Evolutionary conservation across 345 rosid genomes (phyloP).

Genomic region (Euphorbia lathyris): DNA sequence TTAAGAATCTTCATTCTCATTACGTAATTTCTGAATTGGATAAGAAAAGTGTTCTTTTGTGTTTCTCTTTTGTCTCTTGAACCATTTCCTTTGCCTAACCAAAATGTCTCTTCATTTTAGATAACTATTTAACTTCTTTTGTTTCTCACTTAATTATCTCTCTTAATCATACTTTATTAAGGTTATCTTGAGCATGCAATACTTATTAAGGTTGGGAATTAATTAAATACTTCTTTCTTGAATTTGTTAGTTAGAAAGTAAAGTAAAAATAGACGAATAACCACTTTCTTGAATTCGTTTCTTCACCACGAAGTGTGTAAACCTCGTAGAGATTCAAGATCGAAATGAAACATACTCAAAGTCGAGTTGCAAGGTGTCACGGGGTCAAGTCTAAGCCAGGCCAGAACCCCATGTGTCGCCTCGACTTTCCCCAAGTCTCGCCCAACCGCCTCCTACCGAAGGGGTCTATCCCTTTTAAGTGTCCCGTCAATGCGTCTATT

Average conservation of each 20-base stretch:
- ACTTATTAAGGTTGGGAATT: background rate
- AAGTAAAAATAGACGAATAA: background rate
- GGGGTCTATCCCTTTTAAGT: no score
- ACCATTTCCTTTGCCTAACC: constrained; percentile 16
- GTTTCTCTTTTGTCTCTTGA: constrained; percentile 9
- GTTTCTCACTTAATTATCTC: background rate
- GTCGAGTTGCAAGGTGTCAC: no score
- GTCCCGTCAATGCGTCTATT: no score
- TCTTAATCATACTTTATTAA: background rate
- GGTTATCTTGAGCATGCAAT: background rate
- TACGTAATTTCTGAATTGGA: constrained; percentile 14
- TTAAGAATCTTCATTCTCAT: constrained; percentile 20
- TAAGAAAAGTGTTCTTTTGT: constrained; percentile 9
- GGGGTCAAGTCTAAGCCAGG: no score
- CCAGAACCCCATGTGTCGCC: no score
- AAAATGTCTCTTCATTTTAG: background rate
- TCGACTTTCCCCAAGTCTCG: no score
- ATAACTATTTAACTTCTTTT: no score
- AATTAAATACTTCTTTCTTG: background rate
- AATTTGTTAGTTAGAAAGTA: background rate
- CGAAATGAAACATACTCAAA: no score
- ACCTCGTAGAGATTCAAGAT: no score
- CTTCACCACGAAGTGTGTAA: no score
- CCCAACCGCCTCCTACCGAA: no score
- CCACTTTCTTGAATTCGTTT: no score